phyloP scores from a whole-genome alignment of 1,284 basidiomycete species.

The Pholiota adiposa region DNA sequence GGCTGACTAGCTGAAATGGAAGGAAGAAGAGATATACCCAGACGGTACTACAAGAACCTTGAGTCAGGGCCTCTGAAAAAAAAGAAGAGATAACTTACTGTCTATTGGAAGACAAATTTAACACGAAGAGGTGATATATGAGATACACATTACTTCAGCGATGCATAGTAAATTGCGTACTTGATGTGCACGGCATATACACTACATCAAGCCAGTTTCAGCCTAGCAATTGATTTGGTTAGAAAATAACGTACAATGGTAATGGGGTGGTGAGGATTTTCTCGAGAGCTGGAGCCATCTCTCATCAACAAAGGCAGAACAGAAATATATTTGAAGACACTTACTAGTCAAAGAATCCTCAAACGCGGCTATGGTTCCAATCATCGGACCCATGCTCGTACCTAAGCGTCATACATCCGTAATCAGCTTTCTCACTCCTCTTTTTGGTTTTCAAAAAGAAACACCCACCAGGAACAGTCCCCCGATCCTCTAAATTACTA shows the following conservation, averaged over 20 bases:
- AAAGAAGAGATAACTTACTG: slow-evolving; percentile 32
- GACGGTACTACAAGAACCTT: slow-evolving; percentile 48
- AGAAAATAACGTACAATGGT: slow-evolving; percentile 52
- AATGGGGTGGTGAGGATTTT: slow-evolving; percentile 65
- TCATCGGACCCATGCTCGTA: slow-evolving; percentile 53
- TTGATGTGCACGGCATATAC: slow-evolving; percentile 67
- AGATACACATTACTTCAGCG: background rate
- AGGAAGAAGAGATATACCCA: slow-evolving; percentile 74
- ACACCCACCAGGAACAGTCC: slow-evolving; percentile 51
- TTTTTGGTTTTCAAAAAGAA: background rate
- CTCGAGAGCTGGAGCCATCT: slow-evolving; percentile 47
- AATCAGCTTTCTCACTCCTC: slow-evolving; percentile 6
- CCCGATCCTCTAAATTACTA: slow-evolving; percentile 59
- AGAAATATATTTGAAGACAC: slow-evolving; percentile 27
- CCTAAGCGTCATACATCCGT: slow-evolving; percentile 36
- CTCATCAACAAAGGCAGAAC: background rate
- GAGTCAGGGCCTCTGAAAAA: background rate
- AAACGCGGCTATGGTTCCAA: slow-evolving; percentile 49
- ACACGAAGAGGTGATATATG: background rate
- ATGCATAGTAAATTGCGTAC: slow-evolving; percentile 31
- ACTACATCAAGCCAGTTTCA: too few species aligned
- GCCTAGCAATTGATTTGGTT: background rate
- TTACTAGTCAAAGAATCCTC: slow-evolving; percentile 58
- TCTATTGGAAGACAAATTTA: slow-evolving; percentile 19
- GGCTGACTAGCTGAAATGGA: slow-evolving; percentile 53